These are phyloP conservation scores for Aspergillus phoenicis DNA, from an alignment of 2,329 filamentous ascomycete genomes.

Conservation along the genomic window DNA sequence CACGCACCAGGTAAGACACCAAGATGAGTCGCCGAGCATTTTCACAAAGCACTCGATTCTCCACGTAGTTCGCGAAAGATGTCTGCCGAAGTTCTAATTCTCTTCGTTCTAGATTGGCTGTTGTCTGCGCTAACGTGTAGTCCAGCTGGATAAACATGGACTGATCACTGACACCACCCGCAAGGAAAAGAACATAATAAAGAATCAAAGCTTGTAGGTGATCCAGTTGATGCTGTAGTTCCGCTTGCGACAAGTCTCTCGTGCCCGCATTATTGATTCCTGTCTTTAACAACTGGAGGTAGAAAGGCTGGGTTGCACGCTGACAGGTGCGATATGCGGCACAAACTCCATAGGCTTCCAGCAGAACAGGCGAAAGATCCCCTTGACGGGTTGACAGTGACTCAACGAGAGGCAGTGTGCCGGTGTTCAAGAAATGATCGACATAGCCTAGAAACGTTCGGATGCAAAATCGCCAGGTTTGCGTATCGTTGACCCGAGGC, in stretches of 20 bases:
- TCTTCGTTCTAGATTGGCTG: background rate
- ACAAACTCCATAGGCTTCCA: constrained; percentile 6
- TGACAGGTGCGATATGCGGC: constrained; percentile 2
- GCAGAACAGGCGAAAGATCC: background rate
- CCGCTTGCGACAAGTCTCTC: background rate
- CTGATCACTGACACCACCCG: background rate
- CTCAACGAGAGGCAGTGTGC: background rate
- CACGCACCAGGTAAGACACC: constrained; percentile 9
- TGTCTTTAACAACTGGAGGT: background rate
- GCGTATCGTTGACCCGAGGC: constrained; percentile 4
- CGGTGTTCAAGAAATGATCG: background rate
- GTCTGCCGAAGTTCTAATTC: background rate
- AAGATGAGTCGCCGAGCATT: constrained; percentile 1
- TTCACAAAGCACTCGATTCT: background rate
- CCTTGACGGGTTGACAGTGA: background rate
- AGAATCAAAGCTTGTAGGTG: background rate
- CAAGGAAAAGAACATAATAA: background rate
- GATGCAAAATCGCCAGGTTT: constrained; percentile 8
- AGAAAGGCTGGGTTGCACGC: background rate
- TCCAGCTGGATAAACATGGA: background rate
- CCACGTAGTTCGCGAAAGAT: background rate
- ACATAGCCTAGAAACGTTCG: background rate
- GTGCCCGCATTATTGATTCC: background rate
- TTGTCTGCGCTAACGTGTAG: background rate
- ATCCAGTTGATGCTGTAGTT: background rate